Base-by-base conservation (phyloP, 2,329 filamentous ascomycete genomes). In the Aspergillus quadricinctus region DNA sequence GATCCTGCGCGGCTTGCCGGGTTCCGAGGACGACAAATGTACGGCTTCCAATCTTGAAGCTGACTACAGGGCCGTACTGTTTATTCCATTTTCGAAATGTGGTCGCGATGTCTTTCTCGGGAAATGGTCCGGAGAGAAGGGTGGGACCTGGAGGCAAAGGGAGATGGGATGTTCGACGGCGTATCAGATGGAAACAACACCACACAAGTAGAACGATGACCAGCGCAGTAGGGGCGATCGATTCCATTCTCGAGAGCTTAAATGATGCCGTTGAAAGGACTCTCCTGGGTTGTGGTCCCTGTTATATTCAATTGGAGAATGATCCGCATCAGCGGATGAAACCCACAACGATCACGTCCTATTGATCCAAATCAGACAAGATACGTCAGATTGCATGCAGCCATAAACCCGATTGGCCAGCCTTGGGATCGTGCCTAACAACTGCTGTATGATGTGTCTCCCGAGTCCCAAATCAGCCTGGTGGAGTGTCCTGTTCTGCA, bases 11-110 rank as follows among this genome's bases (percentile, higher is more conserved):
- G 9, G 69, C 65, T 14, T 68, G 60, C 0, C 66, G 66, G 25
- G 65, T 69, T 19, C 70, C 68, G 2, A 76, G 63, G 6, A 76
- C 59, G 7, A 77, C 70, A 11, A 74, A 56, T 29, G 70, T 71
- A 9, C 61, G 59, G 0, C 63, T 59, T 0, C 71, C 74, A 19
- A 68, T 55, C 46, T 70, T 70, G 28, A 75, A 53, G 10, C 66
- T 66, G 23, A 72, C 53, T 8, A 76, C 67, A 1, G 70, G 68
- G 1, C 75, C 75, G 58, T 76, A 74, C 3, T 56, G 59, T 9
- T 66, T 52, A 9, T 64, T 63, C 69, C 74, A 77, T 57, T 68
- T 65, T 37, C 52, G 40, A 45, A 61, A 55, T 8, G 48, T 54
- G 41, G 43, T 40, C 9, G 52, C 46, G 50, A 55, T 48, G 41